Evolutionary conservation across 2,329 filamentous ascomycete genomes (phyloP), one percentile per base, ranked within the genome.

Genomic region (Fusarium xyrophilum): DNA sequence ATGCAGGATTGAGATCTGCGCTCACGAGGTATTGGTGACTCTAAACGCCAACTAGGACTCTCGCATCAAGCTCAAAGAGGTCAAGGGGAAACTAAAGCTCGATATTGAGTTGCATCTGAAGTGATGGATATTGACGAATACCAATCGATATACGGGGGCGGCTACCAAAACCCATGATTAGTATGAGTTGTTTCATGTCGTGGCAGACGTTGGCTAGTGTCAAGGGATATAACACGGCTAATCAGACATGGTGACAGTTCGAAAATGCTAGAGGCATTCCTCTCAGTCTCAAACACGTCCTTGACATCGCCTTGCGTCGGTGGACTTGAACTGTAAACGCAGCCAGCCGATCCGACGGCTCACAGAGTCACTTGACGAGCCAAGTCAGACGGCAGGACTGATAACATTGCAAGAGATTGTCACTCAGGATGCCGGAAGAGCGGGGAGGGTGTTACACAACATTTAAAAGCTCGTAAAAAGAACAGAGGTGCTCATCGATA

Each of bases 1-100:
- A 47, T 56, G 53, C 62, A 46, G 55, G 43, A 46, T 56, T 40
- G 15, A 64, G 67, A 68, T 69, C 67, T 64, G 67, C 67, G 27
- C 43, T 70, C 58, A 60, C 35, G 47, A 36, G 40, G 54, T 35
- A 43, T 43, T 53, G 25, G 44, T 54, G 56, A 35, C 38, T 66
- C 33, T 47, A 33, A 40, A 51, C 43, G 43, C 40, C 67, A 52
- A 68, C 43, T 53, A 46, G 44, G 47, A 54, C 48, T 39, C 33
- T 25, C 27, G 30, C 52, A 59, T 40, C 53, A 47, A 60, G 43
- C 35, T 56, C 35, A 51, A 55, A 58, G 44, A 25, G 66, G 67
- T 64, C 62, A 69, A 56, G 63, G 65, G 56, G 50, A 64, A 67
- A 43, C 63, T 51, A 43, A 46, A 54, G 53, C 44, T 52, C 58